phyloP scores from a whole-genome alignment of 306 rosid species.

The Dryas octopetala region DNA sequence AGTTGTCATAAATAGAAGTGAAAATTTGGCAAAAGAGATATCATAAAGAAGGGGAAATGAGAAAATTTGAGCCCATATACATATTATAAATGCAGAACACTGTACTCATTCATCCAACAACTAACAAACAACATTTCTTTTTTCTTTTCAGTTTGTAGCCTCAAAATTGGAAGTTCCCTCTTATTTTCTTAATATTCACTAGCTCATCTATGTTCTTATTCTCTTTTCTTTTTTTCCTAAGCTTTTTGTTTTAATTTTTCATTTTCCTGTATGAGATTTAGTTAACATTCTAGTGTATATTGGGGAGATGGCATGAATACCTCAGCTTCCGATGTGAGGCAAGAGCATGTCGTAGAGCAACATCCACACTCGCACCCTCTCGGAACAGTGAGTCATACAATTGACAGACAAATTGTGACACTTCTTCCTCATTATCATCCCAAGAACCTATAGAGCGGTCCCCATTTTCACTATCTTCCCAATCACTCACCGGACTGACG shows the following conservation, averaged over 20 bases:
- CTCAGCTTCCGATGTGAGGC: constrained; percentile 77
- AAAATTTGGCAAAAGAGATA: background rate
- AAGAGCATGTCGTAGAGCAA: constrained; percentile 80
- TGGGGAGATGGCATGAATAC: constrained; percentile 84
- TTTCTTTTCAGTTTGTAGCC: constrained; percentile 32
- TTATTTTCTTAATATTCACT: constrained; percentile 31
- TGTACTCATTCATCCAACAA: constrained; percentile 19
- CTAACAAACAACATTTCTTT: constrained; percentile 6
- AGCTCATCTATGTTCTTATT: constrained; percentile 9
- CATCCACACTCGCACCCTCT: constrained; percentile 65
- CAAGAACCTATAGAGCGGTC: constrained; percentile 41
- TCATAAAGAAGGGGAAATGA: background rate
- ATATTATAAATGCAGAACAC: background rate
- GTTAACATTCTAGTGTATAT: constrained; percentile 40
- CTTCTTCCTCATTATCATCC: constrained; percentile 81
- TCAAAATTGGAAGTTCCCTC: constrained; percentile 56
- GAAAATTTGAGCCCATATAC: background rate
- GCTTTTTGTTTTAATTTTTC: background rate
- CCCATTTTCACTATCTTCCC: constrained; percentile 85
- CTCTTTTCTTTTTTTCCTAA: constrained; percentile 6
- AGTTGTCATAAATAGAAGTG: background rate
- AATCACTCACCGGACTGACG: constrained; percentile 80
- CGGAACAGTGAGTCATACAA: constrained; percentile 77
- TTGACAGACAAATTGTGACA: constrained; percentile 73
- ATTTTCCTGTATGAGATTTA: constrained; percentile 21